Evolutionary conservation across 2,329 filamentous ascomycete genomes (phyloP), one percentile per base, ranked within the genome.

Genomic region (Diaporthe ilicicola): DNA sequence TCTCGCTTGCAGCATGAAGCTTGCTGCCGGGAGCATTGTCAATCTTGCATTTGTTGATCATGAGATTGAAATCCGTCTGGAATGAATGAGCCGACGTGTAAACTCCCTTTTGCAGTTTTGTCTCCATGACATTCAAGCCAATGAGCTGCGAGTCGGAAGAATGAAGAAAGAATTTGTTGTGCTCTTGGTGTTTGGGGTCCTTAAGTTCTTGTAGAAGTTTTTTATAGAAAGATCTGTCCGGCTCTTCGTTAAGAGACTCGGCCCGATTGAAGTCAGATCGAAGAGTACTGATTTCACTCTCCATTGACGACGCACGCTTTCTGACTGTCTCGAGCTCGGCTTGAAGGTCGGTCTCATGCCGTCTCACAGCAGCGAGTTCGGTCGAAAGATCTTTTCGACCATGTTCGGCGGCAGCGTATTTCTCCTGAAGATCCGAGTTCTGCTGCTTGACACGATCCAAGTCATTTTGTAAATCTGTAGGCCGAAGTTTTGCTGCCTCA

Each of bases 371-470:
- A 9, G 3, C 9, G 3, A 54, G 29, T 12, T 34, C 29, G 2
- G n/a, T 15, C 19, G 4, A 7, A 2, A 34, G 17, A 2, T 10
- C 29, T 0, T 1, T 8, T 2, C 7, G 1, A 19, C 17, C 17
- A 8, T n/a, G 22, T 1, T 50, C 4, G 46, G 13, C 46, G n/a
- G 10, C n/a, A 3, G 12, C 46, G n/a, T 4, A n/a, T 22, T 24
- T 12, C 5, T 24, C 15, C 46, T 50, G 48, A 27, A 50, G 48
- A 4, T 17, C 12, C 7, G 0, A 4, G 2, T 27, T 50, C 5
- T 50, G 48, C 48, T 50, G 12, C 27, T 27, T 50, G 10, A 27
- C 48, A 27, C 10, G 4, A 10, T 27, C 22, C 13, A 50, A 8
- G 12, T 50, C 22, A 0, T 27, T 17, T 17, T 50, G 22, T 7